phyloP scores from a whole-genome alignment of 2,329 filamentous ascomycete species.

The Exophiala oligosperma region DNA sequence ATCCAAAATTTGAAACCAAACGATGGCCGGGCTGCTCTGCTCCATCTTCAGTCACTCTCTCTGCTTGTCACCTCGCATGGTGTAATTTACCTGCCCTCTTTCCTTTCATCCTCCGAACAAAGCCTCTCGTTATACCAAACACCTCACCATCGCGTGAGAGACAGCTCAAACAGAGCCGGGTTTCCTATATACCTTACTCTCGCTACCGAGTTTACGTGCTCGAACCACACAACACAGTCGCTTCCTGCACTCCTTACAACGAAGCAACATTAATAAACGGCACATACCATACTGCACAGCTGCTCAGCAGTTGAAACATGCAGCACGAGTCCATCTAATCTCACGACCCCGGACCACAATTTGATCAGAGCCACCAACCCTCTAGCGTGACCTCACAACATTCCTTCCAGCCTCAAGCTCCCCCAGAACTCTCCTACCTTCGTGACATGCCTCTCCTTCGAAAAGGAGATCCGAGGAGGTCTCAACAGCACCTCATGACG shows the following conservation, averaged over 20 bases:
- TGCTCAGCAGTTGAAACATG: conserved; percentile 5
- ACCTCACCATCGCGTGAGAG: no score
- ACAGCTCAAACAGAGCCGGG: background rate
- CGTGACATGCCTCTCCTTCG: conserved; percentile 26
- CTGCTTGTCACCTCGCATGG: conserved; percentile 3
- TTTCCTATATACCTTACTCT: background rate
- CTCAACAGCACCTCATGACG: conserved; percentile 18
- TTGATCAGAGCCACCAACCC: conserved; percentile 12
- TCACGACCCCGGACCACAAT: conserved; percentile 12
- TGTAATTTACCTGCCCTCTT: conserved; percentile 2
- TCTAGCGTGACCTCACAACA: conserved; percentile 11
- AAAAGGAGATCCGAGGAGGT: conserved; percentile 21
- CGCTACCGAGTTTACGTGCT: background rate
- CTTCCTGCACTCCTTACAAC: background rate
- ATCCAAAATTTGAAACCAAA: conserved; percentile 9
- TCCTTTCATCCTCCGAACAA: background rate
- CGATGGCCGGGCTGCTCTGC: background rate
- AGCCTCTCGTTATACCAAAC: background rate
- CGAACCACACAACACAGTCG: background rate
- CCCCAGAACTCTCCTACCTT: background rate
- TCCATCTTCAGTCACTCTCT: background rate
- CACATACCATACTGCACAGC: no score
- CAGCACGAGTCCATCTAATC: conserved; percentile 13
- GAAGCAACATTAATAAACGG: no score
- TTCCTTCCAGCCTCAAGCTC: no score